phyloP scores from a whole-genome alignment of 345 rosid species.

The Populus deltoides region DNA sequence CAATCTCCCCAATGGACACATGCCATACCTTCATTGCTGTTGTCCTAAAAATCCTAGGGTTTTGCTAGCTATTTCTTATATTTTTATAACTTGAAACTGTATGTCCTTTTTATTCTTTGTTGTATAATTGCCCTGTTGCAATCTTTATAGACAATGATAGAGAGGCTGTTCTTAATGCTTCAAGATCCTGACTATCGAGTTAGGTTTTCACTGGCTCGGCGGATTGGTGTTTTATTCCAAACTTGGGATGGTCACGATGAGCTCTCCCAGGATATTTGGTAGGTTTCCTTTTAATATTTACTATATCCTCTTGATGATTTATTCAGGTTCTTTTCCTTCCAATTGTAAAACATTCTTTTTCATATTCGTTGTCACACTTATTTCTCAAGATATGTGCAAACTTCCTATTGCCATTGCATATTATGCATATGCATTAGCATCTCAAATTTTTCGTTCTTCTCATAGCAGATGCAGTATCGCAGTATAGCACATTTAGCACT shows the following conservation, averaged over 20 bases:
- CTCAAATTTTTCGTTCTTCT: too few relatives aligned
- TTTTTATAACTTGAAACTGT: not conserved
- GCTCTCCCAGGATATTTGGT: conserved; percentile 88
- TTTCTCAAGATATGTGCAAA: not conserved
- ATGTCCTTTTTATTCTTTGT: not conserved
- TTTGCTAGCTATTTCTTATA: not conserved
- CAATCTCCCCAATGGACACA: not conserved
- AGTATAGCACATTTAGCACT: too few relatives aligned
- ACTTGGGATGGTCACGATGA: conserved; percentile 98
- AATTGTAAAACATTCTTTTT: not conserved
- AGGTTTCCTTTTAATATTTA: conserved; percentile 22
- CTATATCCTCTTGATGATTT: not conserved
- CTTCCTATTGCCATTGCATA: too few relatives aligned
- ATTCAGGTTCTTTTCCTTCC: not conserved
- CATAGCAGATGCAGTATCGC: too few relatives aligned
- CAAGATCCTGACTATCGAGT: conserved; percentile 90
- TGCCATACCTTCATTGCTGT: not conserved
- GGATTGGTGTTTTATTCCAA: conserved; percentile 80
- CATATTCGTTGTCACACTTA: not conserved
- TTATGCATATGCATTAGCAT: too few relatives aligned
- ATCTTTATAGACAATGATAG: conserved; percentile 68
- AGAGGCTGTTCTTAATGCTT: conserved; percentile 58
- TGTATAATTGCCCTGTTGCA: not conserved
- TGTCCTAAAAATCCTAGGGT: not conserved
- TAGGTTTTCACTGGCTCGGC: conserved; percentile 58